These are phyloP conservation scores for Blastomyces gilchristii DNA, from an alignment of 2,329 filamentous ascomycete genomes.

Conservation along the genomic window DNA sequence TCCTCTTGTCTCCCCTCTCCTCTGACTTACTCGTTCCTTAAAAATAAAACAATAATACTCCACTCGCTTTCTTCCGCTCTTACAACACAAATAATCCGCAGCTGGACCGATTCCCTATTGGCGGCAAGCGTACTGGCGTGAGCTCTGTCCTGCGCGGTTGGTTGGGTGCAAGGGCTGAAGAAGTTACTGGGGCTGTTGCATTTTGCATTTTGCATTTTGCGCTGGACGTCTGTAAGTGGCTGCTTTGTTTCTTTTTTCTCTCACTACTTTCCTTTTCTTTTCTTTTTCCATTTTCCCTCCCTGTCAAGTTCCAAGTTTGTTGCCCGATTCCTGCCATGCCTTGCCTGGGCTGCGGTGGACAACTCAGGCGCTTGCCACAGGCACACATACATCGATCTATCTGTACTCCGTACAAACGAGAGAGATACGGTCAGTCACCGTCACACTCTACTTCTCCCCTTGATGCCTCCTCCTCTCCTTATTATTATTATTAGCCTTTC, in stretches of 20 bases:
- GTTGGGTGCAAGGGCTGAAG: constrained; percentile 6
- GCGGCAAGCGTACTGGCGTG: constrained; percentile 24
- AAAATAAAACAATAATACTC: background rate
- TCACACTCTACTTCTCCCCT: no score
- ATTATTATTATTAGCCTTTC: no score
- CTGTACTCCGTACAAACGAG: background rate
- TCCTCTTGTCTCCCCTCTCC: background rate
- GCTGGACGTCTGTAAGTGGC: constrained; percentile 15
- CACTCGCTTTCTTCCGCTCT: background rate
- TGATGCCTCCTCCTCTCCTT: no score
- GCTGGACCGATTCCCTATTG: background rate
- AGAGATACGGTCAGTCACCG: background rate
- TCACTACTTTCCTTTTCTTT: background rate
- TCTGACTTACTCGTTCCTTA: background rate
- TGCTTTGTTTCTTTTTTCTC: constrained; percentile 12
- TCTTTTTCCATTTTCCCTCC: background rate
- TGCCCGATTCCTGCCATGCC: constrained; percentile 6
- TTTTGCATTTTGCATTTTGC: background rate
- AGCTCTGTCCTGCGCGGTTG: constrained; percentile 12
- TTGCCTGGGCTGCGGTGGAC: background rate
- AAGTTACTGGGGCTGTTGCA: no score
- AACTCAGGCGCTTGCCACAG: background rate
- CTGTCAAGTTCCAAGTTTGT: background rate
- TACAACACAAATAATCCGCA: background rate
- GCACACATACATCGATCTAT: background rate